Conservation (phyloP, 495 filamentous ascomycete genomes). For the Hapsidospora chrysogenum region DNA sequence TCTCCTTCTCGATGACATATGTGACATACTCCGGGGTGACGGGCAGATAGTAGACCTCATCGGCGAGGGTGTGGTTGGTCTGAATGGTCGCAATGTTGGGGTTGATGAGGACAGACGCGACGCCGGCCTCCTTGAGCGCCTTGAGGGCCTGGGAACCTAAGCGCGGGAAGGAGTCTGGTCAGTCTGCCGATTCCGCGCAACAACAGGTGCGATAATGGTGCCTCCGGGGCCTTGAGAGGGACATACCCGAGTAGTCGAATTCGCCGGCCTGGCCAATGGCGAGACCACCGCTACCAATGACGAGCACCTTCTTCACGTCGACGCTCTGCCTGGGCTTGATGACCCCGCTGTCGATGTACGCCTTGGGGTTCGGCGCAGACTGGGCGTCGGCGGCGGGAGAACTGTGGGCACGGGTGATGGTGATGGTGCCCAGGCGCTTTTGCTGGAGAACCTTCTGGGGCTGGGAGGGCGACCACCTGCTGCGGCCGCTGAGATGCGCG, state of each 20-base stretch:
- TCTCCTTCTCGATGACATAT: conserved; percentile 90
- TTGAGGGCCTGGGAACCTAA: conserved; percentile 89
- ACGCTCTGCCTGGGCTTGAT: conserved; percentile 61
- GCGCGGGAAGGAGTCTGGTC: neutral
- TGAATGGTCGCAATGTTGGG: conserved; percentile 98
- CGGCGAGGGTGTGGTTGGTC: conserved; percentile 85
- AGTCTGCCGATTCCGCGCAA: too few relatives aligned
- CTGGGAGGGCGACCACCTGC: conserved; percentile 13
- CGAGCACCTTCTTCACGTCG: conserved; percentile 95
- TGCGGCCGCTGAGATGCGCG: conserved; percentile 11
- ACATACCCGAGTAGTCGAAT: conserved; percentile 91
- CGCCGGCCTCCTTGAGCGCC: conserved; percentile 93
- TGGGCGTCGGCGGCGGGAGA: conserved; percentile 24
- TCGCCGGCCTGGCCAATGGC: conserved; percentile 98
- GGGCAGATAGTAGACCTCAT: conserved; percentile 97
- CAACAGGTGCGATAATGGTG: too few relatives aligned
- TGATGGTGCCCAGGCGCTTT: conserved; percentile 23
- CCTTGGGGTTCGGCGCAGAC: conserved; percentile 65
- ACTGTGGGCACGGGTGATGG: conserved; percentile 13
- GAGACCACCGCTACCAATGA: conserved; percentile 88
- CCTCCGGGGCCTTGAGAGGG: neutral
- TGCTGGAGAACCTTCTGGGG: conserved; percentile 11
- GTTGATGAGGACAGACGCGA: conserved; percentile 91
- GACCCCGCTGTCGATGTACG: conserved; percentile 74
- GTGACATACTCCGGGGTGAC: conserved; percentile 92